A percentile compares a stretch with the other conserved stretches of the same genome.
phyloP scores from a whole-genome alignment of 2,329 filamentous ascomycete genomes.

The Emmonsia crescens region DNA sequence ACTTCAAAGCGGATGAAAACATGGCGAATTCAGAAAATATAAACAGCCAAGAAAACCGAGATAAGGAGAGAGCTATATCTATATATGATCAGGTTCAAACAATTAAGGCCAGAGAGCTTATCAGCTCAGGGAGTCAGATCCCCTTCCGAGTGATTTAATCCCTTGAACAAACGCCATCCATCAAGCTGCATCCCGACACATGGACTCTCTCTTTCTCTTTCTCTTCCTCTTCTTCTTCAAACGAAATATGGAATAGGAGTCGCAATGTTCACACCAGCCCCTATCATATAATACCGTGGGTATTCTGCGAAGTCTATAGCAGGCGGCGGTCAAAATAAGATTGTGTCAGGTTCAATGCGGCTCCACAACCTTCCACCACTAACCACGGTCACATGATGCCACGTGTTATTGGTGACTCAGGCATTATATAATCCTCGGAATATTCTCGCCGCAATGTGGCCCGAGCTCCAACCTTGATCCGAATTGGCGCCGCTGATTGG shows the following conservation, averaged over 20 bases:
- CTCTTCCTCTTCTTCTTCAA: background rate
- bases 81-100: background rate
- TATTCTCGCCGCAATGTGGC: background rate
- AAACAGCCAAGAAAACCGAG: background rate
- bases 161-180: background rate
- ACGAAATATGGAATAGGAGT: background rate
- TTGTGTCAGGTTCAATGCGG: background rate
- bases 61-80: background rate
- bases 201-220: background rate
- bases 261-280: background rate
- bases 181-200: background rate
- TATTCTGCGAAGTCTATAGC: background rate
- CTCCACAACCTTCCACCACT: background rate
- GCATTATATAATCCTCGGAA: background rate
- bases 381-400: background rate
- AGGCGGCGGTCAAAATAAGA: background rate
- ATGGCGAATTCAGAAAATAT: slow-evolving; percentile 43
- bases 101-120: background rate
- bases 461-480: background rate
- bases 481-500: background rate
- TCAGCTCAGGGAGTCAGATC: background rate
- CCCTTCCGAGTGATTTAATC: background rate
- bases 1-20: slow-evolving; percentile 91
- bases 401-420: background rate
- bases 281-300: background rate